Base-by-base conservation (phyloP, 148 eudicot genomes). In the Cornus florida region DNA sequence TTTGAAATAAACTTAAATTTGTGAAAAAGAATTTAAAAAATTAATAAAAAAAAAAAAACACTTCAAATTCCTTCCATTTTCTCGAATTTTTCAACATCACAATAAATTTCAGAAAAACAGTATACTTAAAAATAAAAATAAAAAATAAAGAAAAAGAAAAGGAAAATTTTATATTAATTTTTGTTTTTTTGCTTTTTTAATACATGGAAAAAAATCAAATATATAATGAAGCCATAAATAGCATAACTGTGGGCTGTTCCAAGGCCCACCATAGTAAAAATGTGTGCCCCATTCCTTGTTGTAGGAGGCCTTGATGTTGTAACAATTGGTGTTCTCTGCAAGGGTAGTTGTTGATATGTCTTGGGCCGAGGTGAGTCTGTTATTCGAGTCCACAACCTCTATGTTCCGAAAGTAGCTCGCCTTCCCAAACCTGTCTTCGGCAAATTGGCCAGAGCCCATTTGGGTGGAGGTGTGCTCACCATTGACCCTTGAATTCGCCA, bases 201-300 rank as follows among this genome's bases (percentile, higher is more conserved):
- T 35, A 35, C 38, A 35, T 35, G 38, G 38, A 35, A 0, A 35
- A 35, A 35, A 35, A 35, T 35, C 3, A 35, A 35, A 35, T 35
- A 35, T 35, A 35, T 35, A 2, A 35, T 4, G 38, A 35, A 35
- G 5, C 38, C 4, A 35, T 35, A 1, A 39, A 39, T 39, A 4
- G 43, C 43, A 39, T 39, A 7, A 39, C 0, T 79, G 84, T 24
- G 95, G 92, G 84, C 86, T 97, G 80, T 81, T 91, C 75, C 99
- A 98, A 23, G 99, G 97, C 81, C 99, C 99, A 76, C 99, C 99
- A 79, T 88, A 96, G 87, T 91, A 97, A 78, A 97, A 97, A 82
- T 92, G 83, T 5, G 94, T 89, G 46, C 97, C 99, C 97, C 98
- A 94, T 81, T 91, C 89, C 62, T 32, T 83, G 81, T 87, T 90